A percentile compares a stretch with the other conserved stretches of the same genome.
Evolutionary conservation across 1,139 yeast genomes (phyloP).

Genomic region (Pneumocystis sp.): DNA sequence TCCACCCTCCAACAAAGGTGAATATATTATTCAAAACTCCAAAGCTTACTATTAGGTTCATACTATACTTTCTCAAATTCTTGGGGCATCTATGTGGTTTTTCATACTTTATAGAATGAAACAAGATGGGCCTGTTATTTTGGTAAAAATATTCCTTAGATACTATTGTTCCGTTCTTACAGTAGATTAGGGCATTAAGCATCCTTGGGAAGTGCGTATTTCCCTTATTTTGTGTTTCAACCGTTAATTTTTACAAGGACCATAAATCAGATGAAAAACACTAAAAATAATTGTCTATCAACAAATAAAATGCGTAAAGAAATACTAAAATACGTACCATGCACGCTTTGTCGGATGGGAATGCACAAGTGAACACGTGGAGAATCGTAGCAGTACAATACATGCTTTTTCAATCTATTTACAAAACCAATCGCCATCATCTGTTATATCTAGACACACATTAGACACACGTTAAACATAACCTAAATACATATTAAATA

Average conservation of each 20-base stretch:
- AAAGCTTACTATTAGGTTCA: background rate
- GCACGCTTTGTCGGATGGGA: background rate
- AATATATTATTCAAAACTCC: background rate
- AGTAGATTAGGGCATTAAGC: background rate
- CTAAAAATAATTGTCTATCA: background rate
- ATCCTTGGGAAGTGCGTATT: background rate
- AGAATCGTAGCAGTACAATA: no score
- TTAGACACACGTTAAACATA: no score
- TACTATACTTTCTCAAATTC: constrained; percentile 17
- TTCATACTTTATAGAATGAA: constrained; percentile 67
- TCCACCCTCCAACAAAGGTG: background rate
- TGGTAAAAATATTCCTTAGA: constrained; percentile 9
- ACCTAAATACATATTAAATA: no score
- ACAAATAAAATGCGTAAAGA: background rate
- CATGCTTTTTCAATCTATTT: background rate
- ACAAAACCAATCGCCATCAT: no score
- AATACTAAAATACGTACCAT: no score
- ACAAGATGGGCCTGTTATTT: constrained; percentile 28
- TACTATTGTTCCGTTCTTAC: background rate
- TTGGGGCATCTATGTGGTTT: constrained; percentile 82
- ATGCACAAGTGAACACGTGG: no score
- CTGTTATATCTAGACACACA: no score
- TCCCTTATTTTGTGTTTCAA: background rate
- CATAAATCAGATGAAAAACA: background rate
- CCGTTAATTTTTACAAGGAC: background rate